These are phyloP conservation scores for Aspergillus chevalieri DNA, from an alignment of 2,329 filamentous ascomycete species.

Conservation along the genomic window DNA sequence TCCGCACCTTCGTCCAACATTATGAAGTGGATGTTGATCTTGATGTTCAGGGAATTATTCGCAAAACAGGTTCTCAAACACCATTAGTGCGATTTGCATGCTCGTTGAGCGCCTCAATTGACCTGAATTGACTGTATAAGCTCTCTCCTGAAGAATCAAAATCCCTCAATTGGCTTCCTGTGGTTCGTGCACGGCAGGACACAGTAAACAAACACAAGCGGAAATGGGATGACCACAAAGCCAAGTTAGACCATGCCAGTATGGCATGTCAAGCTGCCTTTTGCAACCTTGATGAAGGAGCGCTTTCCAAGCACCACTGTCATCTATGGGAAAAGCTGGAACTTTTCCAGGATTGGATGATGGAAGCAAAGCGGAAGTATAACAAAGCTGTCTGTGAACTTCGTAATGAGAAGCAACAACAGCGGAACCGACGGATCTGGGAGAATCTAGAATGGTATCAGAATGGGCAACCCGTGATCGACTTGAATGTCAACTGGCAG, in stretches of 20 bases:
- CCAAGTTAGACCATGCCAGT: slow-evolving; percentile 6
- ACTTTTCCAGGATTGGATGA: slow-evolving; percentile 5
- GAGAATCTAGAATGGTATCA: slow-evolving; percentile 14
- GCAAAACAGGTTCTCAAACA: slow-evolving; percentile 8
- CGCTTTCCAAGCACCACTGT: not conserved
- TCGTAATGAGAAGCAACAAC: slow-evolving; percentile 13
- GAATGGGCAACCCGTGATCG: slow-evolving; percentile 15
- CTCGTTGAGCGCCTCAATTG: slow-evolving; percentile 10
- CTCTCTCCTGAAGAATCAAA: slow-evolving; percentile 10
- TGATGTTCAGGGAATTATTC: slow-evolving; percentile 10
- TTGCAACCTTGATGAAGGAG: not conserved
- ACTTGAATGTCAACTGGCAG: slow-evolving; percentile 14
- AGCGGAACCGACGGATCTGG: not conserved
- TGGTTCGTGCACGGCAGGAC: slow-evolving; percentile 7
- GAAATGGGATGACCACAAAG: slow-evolving; percentile 8
- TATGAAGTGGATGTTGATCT: slow-evolving; percentile 11
- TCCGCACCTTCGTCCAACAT: slow-evolving; percentile 10
- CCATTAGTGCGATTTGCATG: slow-evolving; percentile 8
- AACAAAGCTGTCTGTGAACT: slow-evolving; percentile 10
- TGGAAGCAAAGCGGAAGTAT: slow-evolving; percentile 10
- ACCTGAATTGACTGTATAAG: slow-evolving; percentile 6
- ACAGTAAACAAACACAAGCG: slow-evolving; percentile 8
- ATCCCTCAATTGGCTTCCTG: slow-evolving; percentile 9
- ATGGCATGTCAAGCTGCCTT: slow-evolving; percentile 3
- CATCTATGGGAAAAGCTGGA: slow-evolving; percentile 9